A percentile compares a stretch with the other conserved stretches of the same genome.
Conservation (phyloP, 768 basidiomycete species). For the Hypholoma fasciculare region DNA sequence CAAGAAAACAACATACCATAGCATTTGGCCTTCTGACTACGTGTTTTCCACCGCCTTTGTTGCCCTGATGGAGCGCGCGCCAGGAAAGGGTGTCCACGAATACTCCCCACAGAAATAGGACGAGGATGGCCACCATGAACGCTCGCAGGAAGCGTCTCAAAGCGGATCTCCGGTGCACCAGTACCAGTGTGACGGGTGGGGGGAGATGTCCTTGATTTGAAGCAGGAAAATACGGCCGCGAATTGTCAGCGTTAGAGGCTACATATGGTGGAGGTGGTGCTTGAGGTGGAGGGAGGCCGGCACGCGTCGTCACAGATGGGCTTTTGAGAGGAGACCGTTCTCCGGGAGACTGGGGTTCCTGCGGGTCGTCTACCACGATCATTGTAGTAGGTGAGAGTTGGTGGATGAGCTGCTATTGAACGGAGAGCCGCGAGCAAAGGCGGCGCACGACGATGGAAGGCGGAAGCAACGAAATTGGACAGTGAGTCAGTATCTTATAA, state of each 20-base stretch:
- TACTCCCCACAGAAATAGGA: slow-evolving; percentile 20
- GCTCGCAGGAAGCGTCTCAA: slow-evolving; percentile 18
- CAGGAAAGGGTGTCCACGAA: slow-evolving; percentile 14
- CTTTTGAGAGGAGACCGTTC: slow-evolving; percentile 25
- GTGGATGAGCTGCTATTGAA: not conserved
- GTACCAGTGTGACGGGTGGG: not conserved
- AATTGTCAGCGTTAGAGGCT: not conserved
- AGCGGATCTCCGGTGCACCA: not conserved
- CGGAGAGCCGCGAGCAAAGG: not conserved
- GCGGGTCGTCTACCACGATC: slow-evolving; percentile 5
- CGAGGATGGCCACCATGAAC: slow-evolving; percentile 16
- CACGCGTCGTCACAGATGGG: not conserved
- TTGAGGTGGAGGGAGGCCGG: not conserved
- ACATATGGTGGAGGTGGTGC: slow-evolving; percentile 3
- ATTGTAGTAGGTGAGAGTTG: not conserved
- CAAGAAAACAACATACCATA: not conserved
- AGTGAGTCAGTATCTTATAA: not conserved
- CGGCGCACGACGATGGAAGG: not conserved
- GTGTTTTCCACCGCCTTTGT: too few species aligned
- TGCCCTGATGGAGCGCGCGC: too few species aligned
- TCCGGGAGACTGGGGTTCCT: slow-evolving; percentile 3
- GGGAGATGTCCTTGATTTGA: not conserved
- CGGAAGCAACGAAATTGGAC: not conserved
- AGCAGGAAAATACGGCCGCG: not conserved
- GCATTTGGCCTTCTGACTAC: not conserved